Base-by-base conservation (phyloP, 306 rosid genomes). In the Acacia confusa region DNA sequence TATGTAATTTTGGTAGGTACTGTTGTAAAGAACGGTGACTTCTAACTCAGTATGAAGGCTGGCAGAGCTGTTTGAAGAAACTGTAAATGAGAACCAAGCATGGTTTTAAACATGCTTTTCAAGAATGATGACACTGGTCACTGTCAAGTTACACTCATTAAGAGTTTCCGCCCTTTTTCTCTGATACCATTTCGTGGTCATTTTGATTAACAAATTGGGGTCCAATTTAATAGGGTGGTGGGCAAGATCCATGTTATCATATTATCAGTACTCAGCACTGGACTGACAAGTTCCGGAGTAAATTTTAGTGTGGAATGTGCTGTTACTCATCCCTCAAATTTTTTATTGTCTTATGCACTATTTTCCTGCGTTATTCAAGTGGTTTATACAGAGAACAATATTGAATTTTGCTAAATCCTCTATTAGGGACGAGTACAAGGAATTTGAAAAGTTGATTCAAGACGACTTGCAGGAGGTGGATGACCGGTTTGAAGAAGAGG, bases 391-490 rank as follows among this genome's bases (percentile, higher is more conserved):
- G 65, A 38, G 40, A 87, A 67, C 45, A 63, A 84, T 47, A 53
- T 70, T 64, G 67, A 74, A 36, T 70, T 83, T 63, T 89, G 82
- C 77, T 57, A 16, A 76, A 77, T 88, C 77, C 78, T 81, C 65
- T 77, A 22, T 43, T 76, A 95, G 99, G 78, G 98, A 95, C 32
- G 99, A 95, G 87, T 95, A 93, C 88, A 95, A 92, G 84, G 98
- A 93, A 84, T 95, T 90, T 76, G 98, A 95, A 74, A 92, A 95
- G 94, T 81, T 89, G 94, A 95, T 95, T 87, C 97, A 93, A 85
- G 97, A 92, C 78, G 98, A 95, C 87, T 84, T 95, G 96, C 55
- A 74, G 85, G 93, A 92, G 93, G 99, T 92, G 63, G 94, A 95
- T 83, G 65, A 95, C 83, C 96, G 98, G 74, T 25, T 95, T 67